These are phyloP conservation scores for Lanmaoa rubissima DNA, from an alignment of 768 basidiomycete species.

Conservation along the genomic window DNA sequence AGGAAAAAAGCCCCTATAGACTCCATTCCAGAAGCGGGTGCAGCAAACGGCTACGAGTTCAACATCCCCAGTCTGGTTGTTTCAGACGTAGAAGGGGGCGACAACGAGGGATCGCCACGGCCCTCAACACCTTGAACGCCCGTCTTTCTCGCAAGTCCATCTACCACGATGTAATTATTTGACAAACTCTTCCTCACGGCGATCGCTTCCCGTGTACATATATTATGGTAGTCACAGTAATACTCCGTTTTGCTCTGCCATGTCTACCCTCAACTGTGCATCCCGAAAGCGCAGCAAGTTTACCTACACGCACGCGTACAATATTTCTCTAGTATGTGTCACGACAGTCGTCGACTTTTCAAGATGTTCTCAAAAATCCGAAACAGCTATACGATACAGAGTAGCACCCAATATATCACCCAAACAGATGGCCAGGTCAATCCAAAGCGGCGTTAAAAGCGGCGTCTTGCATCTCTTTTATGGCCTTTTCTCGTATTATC, in stretches of 20 bases:
- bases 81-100: not conserved
- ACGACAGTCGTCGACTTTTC: not conserved
- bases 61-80: conserved; percentile 50
- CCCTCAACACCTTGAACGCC: not conserved
- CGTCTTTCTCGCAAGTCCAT: not conserved
- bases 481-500: conserved; percentile 67
- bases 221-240: not conserved
- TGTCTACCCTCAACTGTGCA: not conserved
- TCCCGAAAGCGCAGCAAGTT: not conserved
- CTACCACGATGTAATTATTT: not conserved
- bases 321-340: not conserved
- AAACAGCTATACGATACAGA: conserved; percentile 1
- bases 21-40: conserved; percentile 65
- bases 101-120: not conserved
- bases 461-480: conserved; percentile 71
- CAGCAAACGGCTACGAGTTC: conserved; percentile 40
- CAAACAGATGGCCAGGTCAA: conserved; percentile 8
- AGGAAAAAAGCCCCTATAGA: conserved; percentile 49
- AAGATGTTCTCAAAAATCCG: not conserved
- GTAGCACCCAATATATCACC: not conserved
- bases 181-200: not conserved
- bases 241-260: not conserved
- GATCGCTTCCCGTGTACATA: conserved; percentile 20
- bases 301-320: not conserved
- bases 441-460: conserved; percentile 41